Conservation (phyloP, 805 yeast genomes). For the Saturnispora gosingensis region DNA sequence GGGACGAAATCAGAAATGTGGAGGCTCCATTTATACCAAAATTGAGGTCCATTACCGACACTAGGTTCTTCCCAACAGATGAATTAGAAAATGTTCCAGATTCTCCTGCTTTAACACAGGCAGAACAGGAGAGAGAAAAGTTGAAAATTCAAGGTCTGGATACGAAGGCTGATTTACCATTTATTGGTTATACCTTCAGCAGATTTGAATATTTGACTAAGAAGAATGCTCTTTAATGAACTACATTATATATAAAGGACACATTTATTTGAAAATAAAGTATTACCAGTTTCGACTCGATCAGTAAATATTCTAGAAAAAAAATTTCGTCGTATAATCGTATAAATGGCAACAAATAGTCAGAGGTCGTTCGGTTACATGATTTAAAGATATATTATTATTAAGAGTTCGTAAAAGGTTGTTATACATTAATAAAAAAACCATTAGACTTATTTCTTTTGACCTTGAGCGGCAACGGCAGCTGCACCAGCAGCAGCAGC, state of each 20-base stretch:
- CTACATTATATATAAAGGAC: background rate
- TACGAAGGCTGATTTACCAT: conserved; percentile 83
- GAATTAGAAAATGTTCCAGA: conserved; percentile 94
- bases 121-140: conserved; percentile 55
- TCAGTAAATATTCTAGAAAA: background rate
- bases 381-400: background rate
- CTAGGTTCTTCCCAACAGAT: conserved; percentile 96
- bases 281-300: background rate
- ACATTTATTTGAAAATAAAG: background rate
- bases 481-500: conserved; percentile 99
- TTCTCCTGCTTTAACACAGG: conserved; percentile 62
- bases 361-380: too few species aligned
- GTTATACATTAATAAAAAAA: background rate
- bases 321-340: too few species aligned
- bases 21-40: conserved; percentile 93
- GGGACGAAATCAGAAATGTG: conserved; percentile 80
- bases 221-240: conserved; percentile 41
- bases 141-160: conserved; percentile 38
- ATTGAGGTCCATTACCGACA: conserved; percentile 85
- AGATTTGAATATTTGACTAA: conserved; percentile 87
- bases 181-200: conserved; percentile 94
- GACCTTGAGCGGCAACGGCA: conserved; percentile 96
- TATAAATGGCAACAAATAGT: too few species aligned
- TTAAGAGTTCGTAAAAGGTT: background rate
- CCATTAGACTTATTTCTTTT: conserved; percentile 36